Base-by-base conservation (phyloP, 805 yeast genomes). In the Wickerhamiella australiensis region DNA sequence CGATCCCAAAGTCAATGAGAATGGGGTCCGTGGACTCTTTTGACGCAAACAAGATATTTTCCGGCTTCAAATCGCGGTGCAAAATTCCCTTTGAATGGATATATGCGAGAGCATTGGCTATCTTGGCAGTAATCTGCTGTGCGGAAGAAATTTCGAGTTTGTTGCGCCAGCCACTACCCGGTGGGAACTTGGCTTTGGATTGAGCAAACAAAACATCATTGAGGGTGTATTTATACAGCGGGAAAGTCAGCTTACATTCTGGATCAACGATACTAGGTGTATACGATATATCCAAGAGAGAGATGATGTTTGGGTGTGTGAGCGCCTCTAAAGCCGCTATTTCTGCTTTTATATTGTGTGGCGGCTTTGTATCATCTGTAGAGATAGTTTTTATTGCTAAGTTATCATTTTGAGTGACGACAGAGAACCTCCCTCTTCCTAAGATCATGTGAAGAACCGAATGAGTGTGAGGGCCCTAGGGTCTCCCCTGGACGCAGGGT, bases 1-100 rank as follows among this genome's bases (percentile, higher is more conserved):
- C 79, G 2, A 78, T 73, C 5, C 94, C 92, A 63, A 81, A 80
- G 58, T 85, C 94, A 13, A 78, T 75, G 1, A 81, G 54, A 6
- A 65, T 57, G 6, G 63, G 56, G 52, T 45, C 61, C 29, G 55
- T 60, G 17, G 56, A 46, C 20, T 59, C 71, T 17, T 67, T 60
- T 21, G 68, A 69, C 51, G 25, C 67, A 52, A 81, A 78, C 59
- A 85, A 63, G 49, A 85, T 76, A 60, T 85, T 85, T 46, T 80
- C 85, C 0, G 92, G 87, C 63, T 92, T 92, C 56, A 66, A 7
- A 65, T 56, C 55, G 64, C 69, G 73, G 31, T 57, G 63, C 13
- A 73, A 60, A 1, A 75, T 65, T 1, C 63, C 58, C 1, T 50
- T 38, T 2, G 40, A 50, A 21, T 65, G 66, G 15, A 57, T 46